Evolutionary conservation across 257 asterid species (phyloP), one percentile per base, ranked within the genome.

Genomic region (Nicotiana sylvestris): DNA sequence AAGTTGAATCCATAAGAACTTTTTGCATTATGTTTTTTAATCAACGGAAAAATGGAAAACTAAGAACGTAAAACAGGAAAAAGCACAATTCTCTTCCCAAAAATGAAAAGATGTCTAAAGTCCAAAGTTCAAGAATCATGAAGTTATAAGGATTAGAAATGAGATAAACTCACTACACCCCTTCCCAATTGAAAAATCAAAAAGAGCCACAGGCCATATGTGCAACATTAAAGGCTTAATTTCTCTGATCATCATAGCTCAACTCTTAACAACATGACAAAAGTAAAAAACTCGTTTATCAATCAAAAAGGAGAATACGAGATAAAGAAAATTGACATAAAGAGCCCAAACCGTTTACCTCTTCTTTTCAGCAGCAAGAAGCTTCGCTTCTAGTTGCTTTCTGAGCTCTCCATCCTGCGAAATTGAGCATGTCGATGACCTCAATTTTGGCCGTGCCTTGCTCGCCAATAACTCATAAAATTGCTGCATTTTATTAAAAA

Each of bases 291-390:
- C 61, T 72, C 39, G 49, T 46, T 25, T 49, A 27, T 46, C 49
- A 80, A 46, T 35, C 51, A 29, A 13, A 62, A 61, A n/a, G n/a
- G 35, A 51, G 32, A 37, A 27, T 10, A 49, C 4, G 18, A 2
- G 15, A 27, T 8, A 29, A 60, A 72, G 74, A 51, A 18, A 53
- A 82, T 35, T 33, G 32, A 80, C 58, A 79, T 79, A 79, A 18
- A 58, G 74, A 61, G 21, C 25, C 57, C 11, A 1, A 69, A 70
- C 37, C 39, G 8, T 37, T 77, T 64, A 86, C 89, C 89, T 86
- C 81, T 86, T 84, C 74, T 86, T 82, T 80, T 84, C 89, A 70
- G 89, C 89, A 12, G 89, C 87, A 66, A 79, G 81, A 68, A 84
- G 87, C 82, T 86, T 86, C 5, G 87, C 86, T 66, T 86, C 84